Evolutionary conservation across 1,284 basidiomycete species (phyloP).

Genomic region (Puccinia novopanici): DNA sequence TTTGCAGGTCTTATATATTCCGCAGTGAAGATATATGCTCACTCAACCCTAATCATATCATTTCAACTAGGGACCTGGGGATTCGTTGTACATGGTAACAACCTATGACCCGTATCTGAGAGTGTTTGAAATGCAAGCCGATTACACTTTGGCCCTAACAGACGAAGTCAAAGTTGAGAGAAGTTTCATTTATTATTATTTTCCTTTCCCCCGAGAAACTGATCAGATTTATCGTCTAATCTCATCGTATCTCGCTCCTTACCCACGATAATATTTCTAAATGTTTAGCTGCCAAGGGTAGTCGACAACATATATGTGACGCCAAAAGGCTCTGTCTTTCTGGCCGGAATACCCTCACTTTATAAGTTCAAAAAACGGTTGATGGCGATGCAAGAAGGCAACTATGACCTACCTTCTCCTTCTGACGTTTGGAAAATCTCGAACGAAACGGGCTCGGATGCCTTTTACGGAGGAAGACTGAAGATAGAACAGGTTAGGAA

Average conservation of each 20-base stretch:
- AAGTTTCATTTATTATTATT: not conserved
- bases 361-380: conserved; percentile 13
- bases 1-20: not conserved
- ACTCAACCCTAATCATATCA: not conserved
- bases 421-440: conserved; percentile 45
- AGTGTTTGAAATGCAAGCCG: conserved; percentile 43
- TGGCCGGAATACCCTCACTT: conserved; percentile 35
- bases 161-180: conserved; percentile 44
- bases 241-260: not conserved
- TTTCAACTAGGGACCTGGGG: conserved; percentile 22
- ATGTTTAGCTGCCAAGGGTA: conserved; percentile 32
- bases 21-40: not conserved
- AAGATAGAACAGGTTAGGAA: conserved; percentile 33
- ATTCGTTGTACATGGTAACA: conserved; percentile 38
- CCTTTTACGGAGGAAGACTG: conserved; percentile 45
- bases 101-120: conserved; percentile 31
- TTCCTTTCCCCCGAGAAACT: not conserved
- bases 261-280: not conserved
- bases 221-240: not conserved
- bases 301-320: conserved; percentile 47
- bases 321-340: conserved; percentile 26
- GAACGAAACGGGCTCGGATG: conserved; percentile 34
- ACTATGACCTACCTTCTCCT: conserved; percentile 19
- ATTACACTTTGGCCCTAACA: conserved; percentile 41
- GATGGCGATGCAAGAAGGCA: conserved; percentile 1